These are phyloP conservation scores for Nitzschia palea DNA, from an alignment of 108 stramenopile species.

Conservation along the genomic window DNA sequence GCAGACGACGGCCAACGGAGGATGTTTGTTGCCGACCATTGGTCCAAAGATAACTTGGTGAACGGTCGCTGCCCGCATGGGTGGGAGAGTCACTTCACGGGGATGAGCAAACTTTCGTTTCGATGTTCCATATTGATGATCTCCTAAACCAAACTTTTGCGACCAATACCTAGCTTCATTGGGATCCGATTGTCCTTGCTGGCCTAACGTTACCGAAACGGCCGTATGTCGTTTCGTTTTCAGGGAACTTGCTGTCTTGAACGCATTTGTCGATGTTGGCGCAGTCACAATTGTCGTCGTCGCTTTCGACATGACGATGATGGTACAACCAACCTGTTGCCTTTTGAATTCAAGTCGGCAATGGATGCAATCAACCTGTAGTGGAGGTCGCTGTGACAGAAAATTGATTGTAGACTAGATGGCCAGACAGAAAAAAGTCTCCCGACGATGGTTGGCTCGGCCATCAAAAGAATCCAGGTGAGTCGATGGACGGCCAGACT, in stretches of 20 bases:
- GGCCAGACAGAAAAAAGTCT: too few species aligned
- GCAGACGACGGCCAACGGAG: slow-evolving; percentile 59
- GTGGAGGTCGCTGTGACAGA: too few species aligned
- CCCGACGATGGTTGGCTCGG: too few species aligned
- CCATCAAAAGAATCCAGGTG: too few species aligned
- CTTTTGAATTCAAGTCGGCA: too few species aligned
- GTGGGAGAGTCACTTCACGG: slow-evolving; percentile 20
- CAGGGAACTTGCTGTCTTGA: slow-evolving; percentile 41
- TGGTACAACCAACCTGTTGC: too few species aligned
- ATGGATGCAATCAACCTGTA: too few species aligned
- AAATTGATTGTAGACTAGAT: too few species aligned
- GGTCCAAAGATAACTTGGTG: slow-evolving; percentile 52
- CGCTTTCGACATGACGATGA: too few species aligned
- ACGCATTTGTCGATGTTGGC: slow-evolving; percentile 20
- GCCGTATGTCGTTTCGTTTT: slow-evolving; percentile 35
- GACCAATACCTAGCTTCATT: slow-evolving; percentile 60
- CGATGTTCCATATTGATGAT: slow-evolving; percentile 3
- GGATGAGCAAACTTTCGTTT: slow-evolving; percentile 40
- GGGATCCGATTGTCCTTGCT: slow-evolving; percentile 34
- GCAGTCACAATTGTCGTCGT: slow-evolving; percentile 21
- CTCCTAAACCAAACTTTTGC: slow-evolving; percentile 49
- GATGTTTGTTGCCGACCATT: slow-evolving; percentile 8
- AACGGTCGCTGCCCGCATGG: slow-evolving; percentile 26
- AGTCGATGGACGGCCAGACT: too few species aligned
- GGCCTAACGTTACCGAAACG: slow-evolving; percentile 30